Base-by-base conservation (phyloP, 2,329 filamentous ascomycete genomes). In the Ilyonectria sp. region DNA sequence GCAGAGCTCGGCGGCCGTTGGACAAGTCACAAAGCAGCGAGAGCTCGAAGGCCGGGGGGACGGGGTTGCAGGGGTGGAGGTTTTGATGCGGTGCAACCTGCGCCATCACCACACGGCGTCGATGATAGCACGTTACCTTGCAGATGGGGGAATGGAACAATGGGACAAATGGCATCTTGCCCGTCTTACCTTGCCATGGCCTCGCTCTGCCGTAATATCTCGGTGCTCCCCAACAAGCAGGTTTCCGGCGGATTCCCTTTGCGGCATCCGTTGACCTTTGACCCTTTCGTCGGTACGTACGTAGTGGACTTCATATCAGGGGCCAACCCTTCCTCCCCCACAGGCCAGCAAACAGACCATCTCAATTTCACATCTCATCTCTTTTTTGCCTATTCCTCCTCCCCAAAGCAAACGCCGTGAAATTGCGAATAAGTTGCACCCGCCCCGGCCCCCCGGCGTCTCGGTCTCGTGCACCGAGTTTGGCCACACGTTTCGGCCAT, bases 41-140 rank as follows among this genome's bases (percentile, higher is more conserved):
- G 7, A 21, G 5, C 40, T 43, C 40, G 40, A 43, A n/a, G 8
- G 44, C 44, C 13, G 19, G 23, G 19, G 23, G 29, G 23, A 11
- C 52, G 43, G 35, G 52, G 37, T 21, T 23, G 35, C 35, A 11
- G 21, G 40, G 7, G 9, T 26, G 46, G 21, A 5, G 7, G 9
- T 26, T 19, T 21, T 11, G n/a, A 53, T 53, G 50, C 50, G 21
- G 50, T 53, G 50, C 50, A 53, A 53, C 50, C 50, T 53, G 33
- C 33, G 31, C 29, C 29, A 53, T n/a, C 31, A 37, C 26, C 49
- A 19, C 11, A 33, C 26, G 15, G 17, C 47, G 23, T 29, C 23
- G 26, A 33, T 52, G 47, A 60, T 60, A 60, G 58, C 58, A 60
- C 58, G 58, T 60, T 60, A 60, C 58, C 40, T 60, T 60, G 58